A percentile compares a stretch with the other conserved stretches of the same genome.
Evolutionary conservation across 2,329 filamentous ascomycete species (phyloP).

Genomic region (Epichloe gansuensis): DNA sequence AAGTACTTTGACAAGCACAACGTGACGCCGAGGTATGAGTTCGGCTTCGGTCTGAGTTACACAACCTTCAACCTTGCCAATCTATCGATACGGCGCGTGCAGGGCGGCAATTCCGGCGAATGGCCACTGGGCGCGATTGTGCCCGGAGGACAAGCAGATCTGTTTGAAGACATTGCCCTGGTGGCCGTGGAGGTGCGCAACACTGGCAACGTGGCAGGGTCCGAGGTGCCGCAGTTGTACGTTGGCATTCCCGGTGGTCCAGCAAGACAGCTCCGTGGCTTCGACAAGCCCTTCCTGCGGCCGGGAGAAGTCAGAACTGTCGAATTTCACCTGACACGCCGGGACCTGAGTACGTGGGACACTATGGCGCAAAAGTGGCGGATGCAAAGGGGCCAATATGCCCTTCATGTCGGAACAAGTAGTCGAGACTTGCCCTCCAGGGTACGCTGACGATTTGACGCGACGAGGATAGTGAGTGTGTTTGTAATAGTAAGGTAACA

Average conservation of each 20-base stretch:
- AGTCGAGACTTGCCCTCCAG: slow-evolving; percentile 32
- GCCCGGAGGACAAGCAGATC: slow-evolving; percentile 32
- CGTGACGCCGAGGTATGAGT: slow-evolving; percentile 40
- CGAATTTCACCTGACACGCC: slow-evolving; percentile 42
- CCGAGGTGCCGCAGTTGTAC: slow-evolving; percentile 38
- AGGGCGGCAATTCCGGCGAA: slow-evolving; percentile 14
- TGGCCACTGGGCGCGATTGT: slow-evolving; percentile 28
- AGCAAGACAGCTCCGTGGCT: slow-evolving; percentile 50
- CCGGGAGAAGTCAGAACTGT: slow-evolving; percentile 32
- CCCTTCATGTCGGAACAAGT: slow-evolving; percentile 34
- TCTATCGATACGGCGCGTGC: slow-evolving; percentile 22
- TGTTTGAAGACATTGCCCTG: slow-evolving; percentile 33
- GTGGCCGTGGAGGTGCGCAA: slow-evolving; percentile 30
- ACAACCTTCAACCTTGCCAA: slow-evolving; percentile 38
- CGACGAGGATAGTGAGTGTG: background rate
- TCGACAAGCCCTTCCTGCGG: slow-evolving; percentile 45
- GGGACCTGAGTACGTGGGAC: slow-evolving; percentile 58
- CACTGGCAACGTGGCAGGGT: slow-evolving; percentile 27
- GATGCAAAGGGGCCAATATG: slow-evolving; percentile 32
- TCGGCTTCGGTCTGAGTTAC: slow-evolving; percentile 45
- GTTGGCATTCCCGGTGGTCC: slow-evolving; percentile 36
- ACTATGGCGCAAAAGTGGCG: slow-evolving; percentile 48
- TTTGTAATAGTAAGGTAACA: background rate
- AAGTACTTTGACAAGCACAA: slow-evolving; percentile 37
- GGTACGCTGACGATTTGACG: slow-evolving; percentile 24